Conservation (phyloP, 2,329 filamentous ascomycete genomes). For the Juglanconis sp. region DNA sequence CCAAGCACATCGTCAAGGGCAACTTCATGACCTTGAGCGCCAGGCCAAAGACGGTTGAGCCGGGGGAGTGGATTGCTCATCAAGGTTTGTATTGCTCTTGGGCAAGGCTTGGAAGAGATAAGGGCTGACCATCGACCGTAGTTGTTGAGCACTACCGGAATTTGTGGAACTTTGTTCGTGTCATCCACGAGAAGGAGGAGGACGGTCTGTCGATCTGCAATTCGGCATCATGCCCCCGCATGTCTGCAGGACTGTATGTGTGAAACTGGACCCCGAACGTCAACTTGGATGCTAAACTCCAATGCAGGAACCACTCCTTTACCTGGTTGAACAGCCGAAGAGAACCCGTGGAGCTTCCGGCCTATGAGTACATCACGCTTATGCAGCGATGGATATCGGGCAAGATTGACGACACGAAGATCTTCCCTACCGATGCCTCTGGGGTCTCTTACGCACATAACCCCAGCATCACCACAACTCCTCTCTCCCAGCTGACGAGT, state of each 20-base stretch:
- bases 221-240: conserved; percentile 76
- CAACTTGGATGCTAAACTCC: conserved; percentile 14
- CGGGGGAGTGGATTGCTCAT: conserved; percentile 93
- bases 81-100: conserved; percentile 61
- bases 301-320: conserved; percentile 77
- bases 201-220: conserved; percentile 80
- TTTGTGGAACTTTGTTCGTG: conserved; percentile 82
- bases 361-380: conserved; percentile 88
- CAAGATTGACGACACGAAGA: conserved; percentile 84
- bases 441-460: conserved; percentile 65
- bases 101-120: not conserved
- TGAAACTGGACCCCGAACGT: conserved; percentile 24
- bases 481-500: conserved; percentile 61
- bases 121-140: conserved; percentile 33
- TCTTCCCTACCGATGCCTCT: conserved; percentile 84
- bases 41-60: conserved; percentile 87
- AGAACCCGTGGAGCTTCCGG: conserved; percentile 87
- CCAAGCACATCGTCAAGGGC: conserved; percentile 88
- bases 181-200: conserved; percentile 82
- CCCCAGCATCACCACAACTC: conserved; percentile 54
- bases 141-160: conserved; percentile 91
- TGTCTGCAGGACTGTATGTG: conserved; percentile 93
- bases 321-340: conserved; percentile 90
- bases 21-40: conserved; percentile 97
- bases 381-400: conserved; percentile 97